Percentiles rank a stretch among this genome's conserved stretches.
Conservation (phyloP, 1,139 yeast species). For the Geotrichum restrictum region DNA sequence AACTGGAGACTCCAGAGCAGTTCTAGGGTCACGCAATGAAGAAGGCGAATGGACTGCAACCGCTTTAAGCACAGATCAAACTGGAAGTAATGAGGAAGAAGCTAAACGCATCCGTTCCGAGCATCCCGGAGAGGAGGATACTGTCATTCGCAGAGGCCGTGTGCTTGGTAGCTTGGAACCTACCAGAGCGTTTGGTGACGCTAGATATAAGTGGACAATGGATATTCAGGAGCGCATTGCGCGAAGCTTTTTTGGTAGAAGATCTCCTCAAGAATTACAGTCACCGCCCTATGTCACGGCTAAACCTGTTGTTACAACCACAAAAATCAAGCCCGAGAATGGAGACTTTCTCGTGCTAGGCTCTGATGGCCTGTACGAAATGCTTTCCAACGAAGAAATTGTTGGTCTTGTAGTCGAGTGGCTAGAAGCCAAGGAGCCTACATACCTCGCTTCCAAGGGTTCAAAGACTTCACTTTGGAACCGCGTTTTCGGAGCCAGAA, state of each 20-base stretch:
- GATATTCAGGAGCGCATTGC: slow-evolving; percentile 72
- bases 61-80: slow-evolving; percentile 86
- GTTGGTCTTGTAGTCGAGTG: slow-evolving; percentile 89
- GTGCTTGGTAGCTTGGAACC: slow-evolving; percentile 95
- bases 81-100: slow-evolving; percentile 87
- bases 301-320: slow-evolving; percentile 85
- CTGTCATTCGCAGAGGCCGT: slow-evolving; percentile 73
- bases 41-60: slow-evolving; percentile 79
- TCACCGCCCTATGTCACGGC: slow-evolving; percentile 98
- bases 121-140: slow-evolving; percentile 87
- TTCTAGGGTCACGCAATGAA: slow-evolving; percentile 64
- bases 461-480: slow-evolving; percentile 19
- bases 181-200: slow-evolving; percentile 95
- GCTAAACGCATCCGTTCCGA: slow-evolving; percentile 77
- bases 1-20: slow-evolving; percentile 93
- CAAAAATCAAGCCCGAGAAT: slow-evolving; percentile 64
- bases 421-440: slow-evolving; percentile 74
- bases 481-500: slow-evolving; percentile 18
- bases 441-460: slow-evolving; percentile 37
- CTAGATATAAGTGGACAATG: slow-evolving; percentile 79
- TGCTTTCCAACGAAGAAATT: slow-evolving; percentile 87
- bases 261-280: slow-evolving; percentile 65
- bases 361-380: slow-evolving; percentile 89
- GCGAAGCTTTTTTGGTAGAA: slow-evolving; percentile 76
- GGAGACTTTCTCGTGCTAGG: slow-evolving; percentile 90